A percentile compares a stretch with the other conserved stretches of the same genome.
Evolutionary conservation across 1,139 yeast genomes (phyloP).

Genomic region (Saccharomyces hybrid): DNA sequence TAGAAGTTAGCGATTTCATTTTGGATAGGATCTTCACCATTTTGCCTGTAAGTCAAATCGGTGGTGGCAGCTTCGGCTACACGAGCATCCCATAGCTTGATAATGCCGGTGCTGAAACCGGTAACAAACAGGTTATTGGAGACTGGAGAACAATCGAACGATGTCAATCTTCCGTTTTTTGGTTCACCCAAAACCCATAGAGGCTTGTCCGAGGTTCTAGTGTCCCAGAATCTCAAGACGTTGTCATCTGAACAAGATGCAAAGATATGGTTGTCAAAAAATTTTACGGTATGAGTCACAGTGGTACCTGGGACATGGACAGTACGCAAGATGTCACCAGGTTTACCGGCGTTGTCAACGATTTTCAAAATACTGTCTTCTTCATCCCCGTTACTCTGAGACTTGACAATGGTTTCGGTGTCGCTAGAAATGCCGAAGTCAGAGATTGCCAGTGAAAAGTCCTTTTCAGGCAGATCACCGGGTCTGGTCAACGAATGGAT

Average conservation of each 20-base stretch:
- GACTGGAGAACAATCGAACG: slow-evolving; percentile 24
- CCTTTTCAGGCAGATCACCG: slow-evolving; percentile 7
- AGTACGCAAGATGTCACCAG: slow-evolving; percentile 24
- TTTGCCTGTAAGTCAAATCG: slow-evolving; percentile 19
- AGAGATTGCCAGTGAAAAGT: slow-evolving; percentile 10
- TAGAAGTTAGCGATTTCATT: slow-evolving; percentile 22
- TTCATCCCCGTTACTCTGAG: slow-evolving; percentile 24
- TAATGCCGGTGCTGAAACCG: slow-evolving; percentile 28
- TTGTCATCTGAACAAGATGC: slow-evolving; percentile 29
- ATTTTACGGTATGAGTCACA: slow-evolving; percentile 25
- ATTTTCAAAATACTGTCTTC: slow-evolving; percentile 25
- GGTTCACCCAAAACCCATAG: slow-evolving; percentile 20
- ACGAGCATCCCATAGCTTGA: slow-evolving; percentile 31
- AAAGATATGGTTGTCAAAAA: slow-evolving; percentile 27
- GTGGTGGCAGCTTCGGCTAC: slow-evolving; percentile 23
- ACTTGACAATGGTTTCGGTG: slow-evolving; percentile 23
- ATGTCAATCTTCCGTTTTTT: slow-evolving; percentile 23
- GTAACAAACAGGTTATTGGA: slow-evolving; percentile 26
- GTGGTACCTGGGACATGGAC: slow-evolving; percentile 24
- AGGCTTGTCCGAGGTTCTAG: slow-evolving; percentile 23
- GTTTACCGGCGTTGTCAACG: slow-evolving; percentile 26
- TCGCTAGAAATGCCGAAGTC: slow-evolving; percentile 26
- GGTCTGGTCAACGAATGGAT: slow-evolving; percentile 23
- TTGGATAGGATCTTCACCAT: slow-evolving; percentile 25
- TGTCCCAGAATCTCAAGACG: slow-evolving; percentile 27